Percentiles rank a stretch among this genome's conserved stretches.
These are phyloP conservation scores for Parachlorella kessleri DNA, from an alignment of 139 green algal genomes.

Conservation along the genomic window DNA sequence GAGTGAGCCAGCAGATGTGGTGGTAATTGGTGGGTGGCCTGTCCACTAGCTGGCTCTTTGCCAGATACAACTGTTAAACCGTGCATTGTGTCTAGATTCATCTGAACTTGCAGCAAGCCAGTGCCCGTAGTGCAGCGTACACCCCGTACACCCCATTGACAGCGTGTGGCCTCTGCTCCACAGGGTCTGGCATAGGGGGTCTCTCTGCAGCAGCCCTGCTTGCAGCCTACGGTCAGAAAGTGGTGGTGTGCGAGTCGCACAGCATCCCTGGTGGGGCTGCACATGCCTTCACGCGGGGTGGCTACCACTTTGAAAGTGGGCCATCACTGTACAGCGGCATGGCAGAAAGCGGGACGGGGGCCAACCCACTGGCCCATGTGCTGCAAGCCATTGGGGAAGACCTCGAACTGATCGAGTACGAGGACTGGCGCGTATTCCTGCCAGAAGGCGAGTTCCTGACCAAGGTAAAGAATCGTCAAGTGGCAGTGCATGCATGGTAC, in stretches of 20 bases:
- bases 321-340: conserved; percentile 83
- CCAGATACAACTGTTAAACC: no score
- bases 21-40: neutral
- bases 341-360: conserved; percentile 39
- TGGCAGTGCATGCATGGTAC: neutral
- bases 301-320: conserved; percentile 92
- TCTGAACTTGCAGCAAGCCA: no score
- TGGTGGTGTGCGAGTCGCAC: conserved; percentile 77
- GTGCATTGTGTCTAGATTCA: no score
- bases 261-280: conserved; percentile 80
- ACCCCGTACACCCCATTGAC: no score
- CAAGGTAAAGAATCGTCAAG: conserved; percentile 37
- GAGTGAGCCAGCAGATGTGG: neutral
- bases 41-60: no score
- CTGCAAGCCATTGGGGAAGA: conserved; percentile 81
- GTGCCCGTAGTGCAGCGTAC: no score
- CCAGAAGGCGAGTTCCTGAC: conserved; percentile 90
- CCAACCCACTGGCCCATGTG: conserved; percentile 86
- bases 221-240: conserved; percentile 76
- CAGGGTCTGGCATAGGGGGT: conserved; percentile 46
- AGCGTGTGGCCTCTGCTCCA: no score
- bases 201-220: conserved; percentile 81
- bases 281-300: conserved; percentile 75
- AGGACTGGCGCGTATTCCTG: conserved; percentile 94
- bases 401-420: conserved; percentile 86